A percentile compares a stretch with the other conserved stretches of the same genome.
Conservation (phyloP, 306 rosid genomes). For the Purshia tridentata region DNA sequence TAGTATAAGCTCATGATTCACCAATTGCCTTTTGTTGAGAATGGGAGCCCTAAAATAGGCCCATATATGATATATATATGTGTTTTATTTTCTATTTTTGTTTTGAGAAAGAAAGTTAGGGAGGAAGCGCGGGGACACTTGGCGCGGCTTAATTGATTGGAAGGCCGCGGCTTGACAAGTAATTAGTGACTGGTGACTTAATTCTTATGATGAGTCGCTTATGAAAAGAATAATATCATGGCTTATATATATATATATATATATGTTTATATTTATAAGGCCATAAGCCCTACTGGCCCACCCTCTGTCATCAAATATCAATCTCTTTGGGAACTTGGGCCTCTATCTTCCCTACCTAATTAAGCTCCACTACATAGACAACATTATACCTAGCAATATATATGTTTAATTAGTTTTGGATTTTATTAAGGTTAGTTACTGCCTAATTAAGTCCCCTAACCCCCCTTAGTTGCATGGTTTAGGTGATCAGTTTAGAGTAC, state of each 20-base stretch:
- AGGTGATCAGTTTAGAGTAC: neutral
- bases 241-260: too few relatives aligned
- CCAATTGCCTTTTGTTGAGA: slow-evolving; percentile 41
- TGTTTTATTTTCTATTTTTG: slow-evolving; percentile 21
- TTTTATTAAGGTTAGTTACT: neutral
- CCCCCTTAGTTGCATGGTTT: slow-evolving; percentile 15
- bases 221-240: slow-evolving; percentile 34
- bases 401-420: neutral
- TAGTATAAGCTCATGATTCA: slow-evolving; percentile 46
- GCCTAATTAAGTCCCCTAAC: neutral
- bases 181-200: slow-evolving; percentile 8
- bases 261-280: too few relatives aligned
- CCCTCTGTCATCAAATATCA: slow-evolving; percentile 53
- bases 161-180: slow-evolving; percentile 35
- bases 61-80: too few relatives aligned
- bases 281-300: slow-evolving; percentile 28
- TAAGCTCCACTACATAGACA: slow-evolving; percentile 29
- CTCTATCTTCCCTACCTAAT: slow-evolving; percentile 40
- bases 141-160: slow-evolving; percentile 53
- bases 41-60: slow-evolving; percentile 35
- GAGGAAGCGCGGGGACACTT: slow-evolving; percentile 44
- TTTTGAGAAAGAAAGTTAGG: slow-evolving; percentile 24
- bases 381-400: slow-evolving; percentile 15
- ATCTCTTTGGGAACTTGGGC: slow-evolving; percentile 99
- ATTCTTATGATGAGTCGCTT: slow-evolving; percentile 39